Conservation (phyloP, 1,284 basidiomycete species). For the Neonothopanus nambi region DNA sequence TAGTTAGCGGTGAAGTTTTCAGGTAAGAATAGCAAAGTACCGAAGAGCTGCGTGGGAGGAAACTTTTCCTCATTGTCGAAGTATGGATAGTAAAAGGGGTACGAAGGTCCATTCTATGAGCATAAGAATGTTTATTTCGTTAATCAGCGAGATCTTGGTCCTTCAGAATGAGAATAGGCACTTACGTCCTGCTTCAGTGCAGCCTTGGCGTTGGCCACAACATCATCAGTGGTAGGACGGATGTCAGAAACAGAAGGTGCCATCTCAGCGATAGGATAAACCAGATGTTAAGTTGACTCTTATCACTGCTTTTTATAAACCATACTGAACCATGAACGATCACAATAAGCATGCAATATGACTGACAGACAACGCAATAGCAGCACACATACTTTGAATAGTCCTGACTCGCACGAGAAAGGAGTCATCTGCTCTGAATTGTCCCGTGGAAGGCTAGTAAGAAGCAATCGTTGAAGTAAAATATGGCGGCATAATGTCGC, state of each 20-base stretch:
- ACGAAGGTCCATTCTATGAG: constrained; percentile 36
- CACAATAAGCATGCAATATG: constrained; percentile 16
- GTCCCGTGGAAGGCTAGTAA: not conserved
- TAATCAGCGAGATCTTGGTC: not conserved
- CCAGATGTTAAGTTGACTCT: not conserved
- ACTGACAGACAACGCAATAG: constrained; percentile 2
- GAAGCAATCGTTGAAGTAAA: not conserved
- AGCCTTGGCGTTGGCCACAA: not conserved
- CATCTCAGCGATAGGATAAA: not conserved
- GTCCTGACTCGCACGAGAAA: constrained; percentile 8
- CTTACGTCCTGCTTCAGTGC: constrained; percentile 1
- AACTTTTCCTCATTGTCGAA: constrained; percentile 46
- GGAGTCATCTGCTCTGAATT: not conserved
- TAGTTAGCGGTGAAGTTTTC: not conserved
- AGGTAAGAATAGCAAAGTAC: constrained; percentile 24
- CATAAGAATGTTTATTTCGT: not conserved
- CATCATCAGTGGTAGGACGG: not conserved
- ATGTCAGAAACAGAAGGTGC: constrained; percentile 14
- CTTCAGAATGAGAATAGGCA: not conserved
- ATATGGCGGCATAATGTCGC: not conserved
- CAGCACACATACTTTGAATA: constrained; percentile 2
- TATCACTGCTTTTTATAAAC: not conserved
- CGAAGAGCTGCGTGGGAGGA: constrained; percentile 40
- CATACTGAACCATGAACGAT: not conserved
- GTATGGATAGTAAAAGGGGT: constrained; percentile 48